A percentile compares a stretch with the other conserved stretches of the same genome.
These are phyloP conservation scores for Phytophthora nicotianae DNA, from an alignment of 352 stramenopile species.

Conservation along the genomic window DNA sequence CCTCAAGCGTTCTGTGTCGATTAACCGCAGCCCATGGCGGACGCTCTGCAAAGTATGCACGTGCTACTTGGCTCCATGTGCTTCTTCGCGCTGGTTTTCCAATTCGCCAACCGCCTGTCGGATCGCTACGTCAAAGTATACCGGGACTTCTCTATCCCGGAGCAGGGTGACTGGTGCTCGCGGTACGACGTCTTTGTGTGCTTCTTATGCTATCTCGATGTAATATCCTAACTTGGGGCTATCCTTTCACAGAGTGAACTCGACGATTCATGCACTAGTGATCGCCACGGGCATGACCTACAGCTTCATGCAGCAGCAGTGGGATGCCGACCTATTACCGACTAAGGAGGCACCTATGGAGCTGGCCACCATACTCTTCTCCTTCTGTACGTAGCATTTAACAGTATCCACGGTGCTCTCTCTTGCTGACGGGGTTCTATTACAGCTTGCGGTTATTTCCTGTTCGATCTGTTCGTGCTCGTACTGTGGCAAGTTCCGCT, in stretches of 20 bases:
- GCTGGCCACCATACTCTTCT: constrained; percentile 69
- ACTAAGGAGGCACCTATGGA: constrained; percentile 51
- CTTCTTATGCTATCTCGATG: neutral
- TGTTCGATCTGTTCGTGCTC: constrained; percentile 82
- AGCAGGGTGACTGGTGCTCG: constrained; percentile 85
- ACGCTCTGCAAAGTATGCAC: constrained; percentile 37
- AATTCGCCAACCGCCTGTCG: constrained; percentile 54
- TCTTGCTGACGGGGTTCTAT: constrained; percentile 2
- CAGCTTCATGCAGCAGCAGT: constrained; percentile 61
- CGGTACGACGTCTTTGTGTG: constrained; percentile 39
- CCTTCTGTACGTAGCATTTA: constrained; percentile 60
- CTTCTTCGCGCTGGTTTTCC: constrained; percentile 68
- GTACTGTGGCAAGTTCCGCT: constrained; percentile 73
- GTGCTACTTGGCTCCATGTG: constrained; percentile 60
- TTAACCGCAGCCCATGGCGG: constrained; percentile 12
- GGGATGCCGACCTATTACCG: constrained; percentile 67
- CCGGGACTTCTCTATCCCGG: constrained; percentile 65
- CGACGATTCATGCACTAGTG: constrained; percentile 73
- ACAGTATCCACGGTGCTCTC: neutral
- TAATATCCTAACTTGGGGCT: constrained; percentile 4
- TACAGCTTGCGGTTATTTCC: constrained; percentile 82
- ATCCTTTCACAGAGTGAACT: constrained; percentile 64
- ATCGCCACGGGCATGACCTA: constrained; percentile 73
- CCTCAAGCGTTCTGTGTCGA: neutral
- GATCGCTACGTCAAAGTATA: constrained; percentile 63